Evolutionary conservation across 495 filamentous ascomycete species (phyloP).

Genomic region (Xylaria flabelliformis): DNA sequence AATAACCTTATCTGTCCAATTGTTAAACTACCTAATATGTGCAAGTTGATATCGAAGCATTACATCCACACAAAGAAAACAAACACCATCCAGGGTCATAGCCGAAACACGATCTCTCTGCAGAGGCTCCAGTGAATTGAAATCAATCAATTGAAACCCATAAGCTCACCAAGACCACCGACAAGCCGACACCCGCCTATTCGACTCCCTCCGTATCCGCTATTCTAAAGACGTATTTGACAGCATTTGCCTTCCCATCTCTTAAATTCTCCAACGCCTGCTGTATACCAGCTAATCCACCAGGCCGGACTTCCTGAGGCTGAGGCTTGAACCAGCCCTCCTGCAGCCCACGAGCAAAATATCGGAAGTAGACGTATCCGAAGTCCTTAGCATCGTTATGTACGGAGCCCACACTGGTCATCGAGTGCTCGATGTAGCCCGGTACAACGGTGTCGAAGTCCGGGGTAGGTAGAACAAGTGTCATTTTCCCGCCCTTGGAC

Average conservation of each 20-base stretch:
- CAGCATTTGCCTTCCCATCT: conserved; percentile 67
- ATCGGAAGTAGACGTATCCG: conserved; percentile 61
- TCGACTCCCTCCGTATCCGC: conserved; percentile 60
- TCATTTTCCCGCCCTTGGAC: conserved; percentile 54
- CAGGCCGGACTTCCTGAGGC: conserved; percentile 64
- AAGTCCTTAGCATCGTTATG: conserved; percentile 63
- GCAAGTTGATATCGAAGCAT: neutral
- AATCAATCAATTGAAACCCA: neutral
- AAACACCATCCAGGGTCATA: neutral
- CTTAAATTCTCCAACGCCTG: conserved; percentile 62
- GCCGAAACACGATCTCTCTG: too few species aligned
- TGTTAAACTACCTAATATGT: neutral
- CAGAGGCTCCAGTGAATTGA: neutral
- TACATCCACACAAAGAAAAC: neutral
- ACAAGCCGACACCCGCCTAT: neutral
- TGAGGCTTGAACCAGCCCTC: conserved; percentile 69
- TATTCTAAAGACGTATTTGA: conserved; percentile 75
- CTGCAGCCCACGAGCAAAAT: conserved; percentile 57
- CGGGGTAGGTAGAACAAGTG: conserved; percentile 57
- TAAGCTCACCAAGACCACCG: neutral
- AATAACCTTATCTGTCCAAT: neutral
- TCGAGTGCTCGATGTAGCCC: conserved; percentile 40
- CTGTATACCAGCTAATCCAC: conserved; percentile 66
- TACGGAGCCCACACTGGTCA: conserved; percentile 57
- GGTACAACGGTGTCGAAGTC: conserved; percentile 43